Conservation (phyloP, 139 green algal species). For the Penium margaritaceum region DNA sequence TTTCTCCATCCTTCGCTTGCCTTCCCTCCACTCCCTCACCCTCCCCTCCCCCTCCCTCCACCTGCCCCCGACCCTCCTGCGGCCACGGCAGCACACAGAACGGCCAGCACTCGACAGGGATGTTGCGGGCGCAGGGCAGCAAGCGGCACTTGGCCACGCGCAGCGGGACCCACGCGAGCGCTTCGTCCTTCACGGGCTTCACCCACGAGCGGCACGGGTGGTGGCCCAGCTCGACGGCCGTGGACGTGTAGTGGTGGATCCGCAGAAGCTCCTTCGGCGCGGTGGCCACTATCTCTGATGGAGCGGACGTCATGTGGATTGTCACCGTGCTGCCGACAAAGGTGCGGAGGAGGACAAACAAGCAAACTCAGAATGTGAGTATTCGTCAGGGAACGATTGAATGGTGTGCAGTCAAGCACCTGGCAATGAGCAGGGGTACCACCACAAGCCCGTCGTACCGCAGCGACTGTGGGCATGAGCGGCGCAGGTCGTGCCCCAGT, state of each 20-base stretch:
- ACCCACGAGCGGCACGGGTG: constrained; percentile 7
- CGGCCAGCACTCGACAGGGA: background rate
- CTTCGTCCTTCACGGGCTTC: background rate
- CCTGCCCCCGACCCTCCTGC: background rate
- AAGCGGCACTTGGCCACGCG: background rate
- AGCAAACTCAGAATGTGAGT: too few species aligned
- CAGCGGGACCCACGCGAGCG: background rate
- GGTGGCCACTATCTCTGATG: background rate
- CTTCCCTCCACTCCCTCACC: too few species aligned
- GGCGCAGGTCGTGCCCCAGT: too few species aligned
- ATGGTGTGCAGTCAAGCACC: too few species aligned
- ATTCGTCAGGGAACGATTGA: too few species aligned
- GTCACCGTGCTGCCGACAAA: background rate
- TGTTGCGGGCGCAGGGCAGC: background rate
- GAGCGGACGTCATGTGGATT: background rate
- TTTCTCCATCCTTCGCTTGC: too few species aligned
- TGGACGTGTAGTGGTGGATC: background rate
- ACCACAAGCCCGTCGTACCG: too few species aligned
- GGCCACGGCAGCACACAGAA: background rate
- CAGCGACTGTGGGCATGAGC: too few species aligned
- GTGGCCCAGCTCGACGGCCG: background rate
- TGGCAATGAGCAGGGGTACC: too few species aligned
- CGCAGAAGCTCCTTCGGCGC: background rate
- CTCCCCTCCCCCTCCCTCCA: too few species aligned
- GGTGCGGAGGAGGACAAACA: too few species aligned